Base-by-base conservation (phyloP, 768 basidiomycete genomes). In the Trametes coccinea region DNA sequence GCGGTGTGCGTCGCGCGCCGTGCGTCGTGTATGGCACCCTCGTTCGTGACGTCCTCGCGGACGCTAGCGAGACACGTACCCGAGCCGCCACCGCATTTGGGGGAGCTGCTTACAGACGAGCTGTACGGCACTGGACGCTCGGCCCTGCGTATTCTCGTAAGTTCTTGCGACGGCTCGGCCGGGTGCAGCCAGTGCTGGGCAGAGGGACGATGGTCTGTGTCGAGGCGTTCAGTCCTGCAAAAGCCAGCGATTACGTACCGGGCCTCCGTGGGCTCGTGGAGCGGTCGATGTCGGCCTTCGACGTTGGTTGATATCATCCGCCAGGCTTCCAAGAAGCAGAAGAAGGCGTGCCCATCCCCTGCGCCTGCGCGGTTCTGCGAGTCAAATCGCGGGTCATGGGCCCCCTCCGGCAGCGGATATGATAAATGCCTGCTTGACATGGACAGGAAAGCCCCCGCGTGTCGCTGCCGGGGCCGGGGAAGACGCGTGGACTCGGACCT, bases 201-300 rank as follows among this genome's bases (percentile, higher is more conserved):
- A 22, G 27, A 10, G 14, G 48, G 48, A 13, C 30, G 6, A 37
- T 11, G 6, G 11, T 37, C 11, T 37, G 34, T 46, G 10, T 17
- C 45, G 45, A 22, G 22, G 17, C 54, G 31, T 46, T 17, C n/a
- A 45, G 6, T n/a, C 13, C n/a, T 3, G 9, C 7, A 34, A 62
- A 52, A 56, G 61, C 48, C 43, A 52, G 61, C 50, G 49, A 62
- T 62, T 62, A 62, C 61, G 61, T 62, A 62, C 55, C 61, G 41
- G 59, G 46, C 50, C 41, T 62, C 61, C 55, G 53, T 50, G 44
- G 61, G n/a, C 34, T 37, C 34, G 34, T 37, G 34, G 34, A 37
- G 34, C 34, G 34, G 55, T 34, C 33, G 61, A 45, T 47, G 60
- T 34, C 47, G 39, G 7, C 11, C 55, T 62, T 50, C 60, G 31